Conservation (phyloP, 176 grass and related monocot species). For the Oryza glaberrima region DNA sequence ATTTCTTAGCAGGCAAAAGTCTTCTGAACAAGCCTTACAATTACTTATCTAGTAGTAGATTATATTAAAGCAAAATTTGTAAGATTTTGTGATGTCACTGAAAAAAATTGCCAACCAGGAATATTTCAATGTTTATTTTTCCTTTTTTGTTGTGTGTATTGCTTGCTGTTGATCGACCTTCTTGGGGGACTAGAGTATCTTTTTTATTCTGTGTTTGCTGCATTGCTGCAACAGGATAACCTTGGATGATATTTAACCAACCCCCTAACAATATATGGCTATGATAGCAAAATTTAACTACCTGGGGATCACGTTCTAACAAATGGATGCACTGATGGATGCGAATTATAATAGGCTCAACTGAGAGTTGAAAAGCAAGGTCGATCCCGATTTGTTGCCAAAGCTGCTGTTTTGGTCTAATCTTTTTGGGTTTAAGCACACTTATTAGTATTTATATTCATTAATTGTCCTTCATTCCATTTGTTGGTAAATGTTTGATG, state of each 20-base stretch:
- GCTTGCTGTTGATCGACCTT: not conserved
- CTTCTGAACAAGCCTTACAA: not conserved
- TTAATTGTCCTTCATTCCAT: not conserved
- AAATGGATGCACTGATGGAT: not conserved
- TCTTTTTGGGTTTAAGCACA: not conserved
- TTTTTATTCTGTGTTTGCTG: not conserved
- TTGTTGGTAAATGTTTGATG: conserved; percentile 33
- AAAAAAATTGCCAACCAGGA: not conserved
- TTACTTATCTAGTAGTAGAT: not conserved
- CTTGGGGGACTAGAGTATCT: not conserved
- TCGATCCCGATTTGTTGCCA: not conserved
- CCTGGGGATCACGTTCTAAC: not conserved
- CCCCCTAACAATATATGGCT: not conserved
- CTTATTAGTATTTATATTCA: not conserved
- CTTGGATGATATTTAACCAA: not conserved
- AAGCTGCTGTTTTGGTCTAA: not conserved
- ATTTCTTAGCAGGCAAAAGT: not conserved
- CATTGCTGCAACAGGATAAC: not conserved
- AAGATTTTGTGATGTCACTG: not conserved
- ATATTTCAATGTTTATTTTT: not conserved
- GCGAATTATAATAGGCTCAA: not conserved
- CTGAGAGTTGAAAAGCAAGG: not conserved
- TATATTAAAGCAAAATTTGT: not conserved
- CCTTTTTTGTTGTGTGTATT: not conserved
- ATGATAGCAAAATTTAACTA: not conserved